These are phyloP conservation scores for Arbutus unedo DNA, from an alignment of 148 eudicot genomes.

Conservation along the genomic window DNA sequence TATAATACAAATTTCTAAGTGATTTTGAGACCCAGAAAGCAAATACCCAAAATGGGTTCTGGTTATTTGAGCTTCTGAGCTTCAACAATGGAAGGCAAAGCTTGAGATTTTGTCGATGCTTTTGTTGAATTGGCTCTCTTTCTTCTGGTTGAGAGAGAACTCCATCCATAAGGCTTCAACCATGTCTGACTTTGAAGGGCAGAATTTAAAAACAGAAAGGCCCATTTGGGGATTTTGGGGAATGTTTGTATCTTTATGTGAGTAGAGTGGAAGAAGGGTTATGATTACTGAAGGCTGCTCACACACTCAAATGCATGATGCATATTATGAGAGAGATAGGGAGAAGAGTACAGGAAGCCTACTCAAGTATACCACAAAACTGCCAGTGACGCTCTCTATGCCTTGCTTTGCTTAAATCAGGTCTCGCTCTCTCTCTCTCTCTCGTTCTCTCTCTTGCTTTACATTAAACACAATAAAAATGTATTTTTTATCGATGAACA, in stretches of 20 bases:
- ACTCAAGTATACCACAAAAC: not conserved
- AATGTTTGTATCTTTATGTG: not conserved
- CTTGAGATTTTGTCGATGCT: not conserved
- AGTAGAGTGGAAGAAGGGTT: not conserved
- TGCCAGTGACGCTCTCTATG: not conserved
- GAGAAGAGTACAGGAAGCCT: not conserved
- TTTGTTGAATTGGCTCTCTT: conserved; percentile 9
- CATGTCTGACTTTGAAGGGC: conserved; percentile 19
- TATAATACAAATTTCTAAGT: conserved; percentile 12
- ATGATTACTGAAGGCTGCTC: conserved; percentile 17
- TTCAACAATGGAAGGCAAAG: conserved; percentile 16
- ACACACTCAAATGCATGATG: conserved; percentile 18
- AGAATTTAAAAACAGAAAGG: not conserved
- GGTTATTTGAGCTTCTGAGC: conserved; percentile 10
- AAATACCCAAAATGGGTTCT: conserved; percentile 19
- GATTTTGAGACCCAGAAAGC: conserved; percentile 30
- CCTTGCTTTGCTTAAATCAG: not conserved
- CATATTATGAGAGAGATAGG: not conserved
- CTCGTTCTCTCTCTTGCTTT: not conserved
- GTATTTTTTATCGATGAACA: not conserved
- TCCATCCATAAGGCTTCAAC: conserved; percentile 31
- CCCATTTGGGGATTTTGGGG: not conserved
- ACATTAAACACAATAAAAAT: too few species aligned
- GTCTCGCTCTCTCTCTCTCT: not conserved
- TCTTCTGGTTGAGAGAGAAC: conserved; percentile 15